Evolutionary conservation across 208 protist species (phyloP).

Genomic region (Trypanosoma mega): DNA sequence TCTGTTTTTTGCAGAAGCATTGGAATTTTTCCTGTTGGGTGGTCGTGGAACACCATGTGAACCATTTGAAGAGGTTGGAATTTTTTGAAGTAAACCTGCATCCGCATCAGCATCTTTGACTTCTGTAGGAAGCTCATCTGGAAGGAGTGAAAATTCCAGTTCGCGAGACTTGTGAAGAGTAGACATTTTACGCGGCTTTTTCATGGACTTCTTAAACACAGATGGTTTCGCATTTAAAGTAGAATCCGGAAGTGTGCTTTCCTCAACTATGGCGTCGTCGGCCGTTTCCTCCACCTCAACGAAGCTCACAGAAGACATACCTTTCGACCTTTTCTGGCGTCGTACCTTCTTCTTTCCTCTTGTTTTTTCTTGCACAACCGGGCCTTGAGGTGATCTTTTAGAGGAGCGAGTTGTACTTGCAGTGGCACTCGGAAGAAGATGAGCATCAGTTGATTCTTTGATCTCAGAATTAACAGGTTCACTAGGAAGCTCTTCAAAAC

Average conservation of each 20-base stretch:
- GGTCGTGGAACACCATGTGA: too few relatives aligned
- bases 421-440: not conserved
- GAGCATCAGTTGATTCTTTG: too few relatives aligned
- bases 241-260: not conserved
- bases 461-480: not conserved
- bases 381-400: not conserved
- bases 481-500: slow-evolving; percentile 3
- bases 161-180: slow-evolving; percentile 5
- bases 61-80: too few relatives aligned
- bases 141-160: slow-evolving; percentile 25
- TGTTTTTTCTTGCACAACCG: too few relatives aligned
- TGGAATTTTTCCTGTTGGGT: too few relatives aligned
- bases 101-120: slow-evolving; percentile 12
- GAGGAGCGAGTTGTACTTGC: not conserved
- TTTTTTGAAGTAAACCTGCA: not conserved
- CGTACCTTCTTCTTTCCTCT: not conserved
- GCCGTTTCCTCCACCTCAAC: not conserved
- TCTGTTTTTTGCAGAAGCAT: too few relatives aligned
- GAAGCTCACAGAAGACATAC: not conserved
- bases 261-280: not conserved
- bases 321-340: not conserved
- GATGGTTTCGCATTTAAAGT: not conserved
- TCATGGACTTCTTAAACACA: not conserved
- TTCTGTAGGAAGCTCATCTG: slow-evolving; percentile 13
- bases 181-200: not conserved